These are phyloP conservation scores for Kwoniella sp. DNA, from an alignment of 768 basidiomycete genomes.

Conservation along the genomic window DNA sequence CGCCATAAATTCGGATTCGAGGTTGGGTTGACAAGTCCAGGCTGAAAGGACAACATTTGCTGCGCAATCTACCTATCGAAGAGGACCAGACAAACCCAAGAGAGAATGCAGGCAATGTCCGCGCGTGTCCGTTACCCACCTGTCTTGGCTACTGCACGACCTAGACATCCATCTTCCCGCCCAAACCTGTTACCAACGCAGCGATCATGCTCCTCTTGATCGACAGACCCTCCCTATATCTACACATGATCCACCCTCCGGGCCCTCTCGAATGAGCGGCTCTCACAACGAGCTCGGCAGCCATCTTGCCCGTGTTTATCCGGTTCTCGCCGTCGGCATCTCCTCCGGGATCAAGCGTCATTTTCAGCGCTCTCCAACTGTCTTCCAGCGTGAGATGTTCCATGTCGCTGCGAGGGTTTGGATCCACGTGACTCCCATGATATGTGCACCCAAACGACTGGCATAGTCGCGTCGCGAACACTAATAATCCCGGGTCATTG, in stretches of 20 bases:
- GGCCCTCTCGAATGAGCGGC: constrained; percentile 35
- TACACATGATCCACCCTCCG: constrained; percentile 47
- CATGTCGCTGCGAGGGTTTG: constrained; percentile 24
- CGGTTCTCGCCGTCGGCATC: constrained; percentile 53
- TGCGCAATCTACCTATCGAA: too few species aligned
- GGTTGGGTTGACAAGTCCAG: too few species aligned
- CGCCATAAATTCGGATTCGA: too few species aligned
- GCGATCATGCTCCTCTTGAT: constrained; percentile 45
- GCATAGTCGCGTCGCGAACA: constrained; percentile 53
- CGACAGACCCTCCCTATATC: constrained; percentile 48
- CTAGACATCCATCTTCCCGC: constrained; percentile 39
- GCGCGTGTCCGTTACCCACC: too few species aligned
- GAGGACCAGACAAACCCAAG: too few species aligned
- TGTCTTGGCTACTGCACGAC: too few species aligned
- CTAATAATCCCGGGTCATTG: constrained; percentile 53
- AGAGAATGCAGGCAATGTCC: too few species aligned
- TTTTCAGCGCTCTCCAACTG: constrained; percentile 44
- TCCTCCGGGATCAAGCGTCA: constrained; percentile 46
- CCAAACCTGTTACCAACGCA: constrained; percentile 46
- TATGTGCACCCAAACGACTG: constrained; percentile 49
- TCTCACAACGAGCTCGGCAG: constrained; percentile 53
- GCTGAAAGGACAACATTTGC: too few species aligned
- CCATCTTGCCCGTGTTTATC: constrained; percentile 54
- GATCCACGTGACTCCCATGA: constrained; percentile 39
- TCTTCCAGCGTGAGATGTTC: constrained; percentile 49